Evolutionary conservation across 1,284 basidiomycete species (phyloP).

Genomic region (Apiotrichum gracile): DNA sequence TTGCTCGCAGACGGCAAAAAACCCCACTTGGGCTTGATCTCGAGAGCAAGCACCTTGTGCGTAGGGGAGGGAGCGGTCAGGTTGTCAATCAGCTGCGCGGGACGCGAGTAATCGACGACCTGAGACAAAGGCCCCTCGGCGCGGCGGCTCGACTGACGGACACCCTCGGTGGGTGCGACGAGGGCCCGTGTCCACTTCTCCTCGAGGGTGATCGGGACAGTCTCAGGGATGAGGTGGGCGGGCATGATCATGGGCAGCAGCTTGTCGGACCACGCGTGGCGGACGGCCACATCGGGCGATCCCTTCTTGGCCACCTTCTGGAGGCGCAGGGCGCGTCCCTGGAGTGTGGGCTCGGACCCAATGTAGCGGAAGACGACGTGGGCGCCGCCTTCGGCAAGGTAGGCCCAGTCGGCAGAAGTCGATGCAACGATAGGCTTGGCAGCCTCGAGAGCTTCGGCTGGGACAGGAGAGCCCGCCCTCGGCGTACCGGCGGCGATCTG

Average conservation of each 20-base stretch:
- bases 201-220: constrained; percentile 55
- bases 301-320: constrained; percentile 1
- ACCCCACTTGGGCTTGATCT: constrained; percentile 97
- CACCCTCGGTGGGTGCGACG: constrained; percentile 49
- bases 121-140: constrained; percentile 48
- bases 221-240: constrained; percentile 54
- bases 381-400: constrained; percentile 82
- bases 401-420: constrained; percentile 60
- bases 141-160: constrained; percentile 57
- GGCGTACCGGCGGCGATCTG: neutral
- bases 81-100: constrained; percentile 55
- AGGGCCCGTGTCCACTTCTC: constrained; percentile 60
- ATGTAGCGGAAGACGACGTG: constrained; percentile 76
- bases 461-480: neutral
- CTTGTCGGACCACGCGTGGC: constrained; percentile 23
- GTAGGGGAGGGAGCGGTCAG: constrained; percentile 53
- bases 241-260: constrained; percentile 53
- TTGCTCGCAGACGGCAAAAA: constrained; percentile 62
- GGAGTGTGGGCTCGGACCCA: constrained; percentile 55
- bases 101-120: constrained; percentile 58
- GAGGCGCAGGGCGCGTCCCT: constrained; percentile 60
- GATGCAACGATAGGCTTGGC: neutral
- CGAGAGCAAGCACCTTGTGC: constrained; percentile 56
- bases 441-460: neutral
- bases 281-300: constrained; percentile 4